Evolutionary conservation across 495 filamentous ascomycete genomes (phyloP), one percentile per base, ranked within the genome.

Genomic region (Clohesyomyces aquaticus): DNA sequence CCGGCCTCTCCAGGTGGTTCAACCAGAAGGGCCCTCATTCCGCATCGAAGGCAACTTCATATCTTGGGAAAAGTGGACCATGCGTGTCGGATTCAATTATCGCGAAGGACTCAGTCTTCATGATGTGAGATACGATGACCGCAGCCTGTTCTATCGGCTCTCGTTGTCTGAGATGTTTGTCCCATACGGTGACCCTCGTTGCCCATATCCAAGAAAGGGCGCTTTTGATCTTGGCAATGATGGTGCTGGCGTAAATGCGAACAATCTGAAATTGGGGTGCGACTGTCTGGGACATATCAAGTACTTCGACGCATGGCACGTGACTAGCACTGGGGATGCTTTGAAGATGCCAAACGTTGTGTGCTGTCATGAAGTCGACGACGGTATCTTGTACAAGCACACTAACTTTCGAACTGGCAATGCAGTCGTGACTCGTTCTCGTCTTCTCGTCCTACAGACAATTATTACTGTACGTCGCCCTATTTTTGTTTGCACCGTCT

Each of bases 121-220:
- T 54, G 65, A 76, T 61, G 68, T 91, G 3, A 81, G 80, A 53
- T 91, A 90, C 64, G 87, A 88, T 66, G 80, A 80, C 27, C 80
- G 88, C 18, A 83, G 79, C 62, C 71, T 91, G 9, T 83, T 91
- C 63, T 90, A 90, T 68, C 80, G 88, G 27, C 77, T 91, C 48
- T 81, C 84, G 19, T 77, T 90, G 16, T 89, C 87, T 4, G 88
- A 91, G 59, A 89, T 91, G 86, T 88, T 83, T n/a, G 85, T 90
- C 18, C 86, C 86, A 0, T 80, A 83, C 68, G 76, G 62, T 3
- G 61, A 70, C 47, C 66, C 71, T 14, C 61, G 71, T 19, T 45
- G 26, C 18, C 71, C 69, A 1, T 73, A 59, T 43, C 64, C 69
- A 32, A 55, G 72, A 18, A 74, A 74, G 58, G 63, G 61, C 22